A percentile compares a stretch with the other conserved stretches of the same genome.
These are phyloP conservation scores for Cercophora samala DNA, from an alignment of 495 filamentous ascomycete species.

Conservation along the genomic window DNA sequence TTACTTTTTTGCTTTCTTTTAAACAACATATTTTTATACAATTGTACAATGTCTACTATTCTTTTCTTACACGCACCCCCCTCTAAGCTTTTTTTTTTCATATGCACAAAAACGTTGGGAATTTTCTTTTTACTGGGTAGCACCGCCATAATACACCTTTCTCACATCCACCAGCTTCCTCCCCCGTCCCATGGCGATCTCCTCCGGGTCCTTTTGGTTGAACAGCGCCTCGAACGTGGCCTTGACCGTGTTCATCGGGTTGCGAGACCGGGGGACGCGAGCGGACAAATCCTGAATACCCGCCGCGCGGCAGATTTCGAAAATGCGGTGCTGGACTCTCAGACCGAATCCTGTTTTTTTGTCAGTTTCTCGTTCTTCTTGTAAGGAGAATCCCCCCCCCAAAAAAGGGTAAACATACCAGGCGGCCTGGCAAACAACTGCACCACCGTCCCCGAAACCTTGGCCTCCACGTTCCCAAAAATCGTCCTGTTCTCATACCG, in stretches of 20 bases:
- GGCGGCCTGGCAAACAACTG: slow-evolving; percentile 78
- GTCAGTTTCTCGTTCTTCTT: no score
- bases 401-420: slow-evolving; percentile 57
- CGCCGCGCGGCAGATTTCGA: slow-evolving; percentile 79
- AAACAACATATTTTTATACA: slow-evolving; percentile 2
- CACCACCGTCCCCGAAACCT: slow-evolving; percentile 79
- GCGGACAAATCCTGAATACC: slow-evolving; percentile 86
- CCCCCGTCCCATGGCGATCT: slow-evolving; percentile 78
- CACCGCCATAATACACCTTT: slow-evolving; percentile 94
- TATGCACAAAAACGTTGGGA: neutral
- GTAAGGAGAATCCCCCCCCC: slow-evolving; percentile 11
- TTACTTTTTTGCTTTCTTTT: neutral
- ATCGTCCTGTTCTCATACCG: slow-evolving; percentile 91
- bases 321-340: slow-evolving; percentile 84
- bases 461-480: slow-evolving; percentile 77
- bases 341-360: slow-evolving; percentile 65
- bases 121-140: slow-evolving; percentile 25
- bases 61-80: neutral
- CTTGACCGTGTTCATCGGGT: slow-evolving; percentile 96
- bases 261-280: slow-evolving; percentile 70
- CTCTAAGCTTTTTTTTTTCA: neutral
- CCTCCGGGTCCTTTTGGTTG: slow-evolving; percentile 80
- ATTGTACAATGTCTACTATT: neutral
- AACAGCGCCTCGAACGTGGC: slow-evolving; percentile 77
- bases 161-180: slow-evolving; percentile 94